Evolutionary conservation across 116 monocot species (phyloP).

Genomic region (Papilionanthe hybrid): DNA sequence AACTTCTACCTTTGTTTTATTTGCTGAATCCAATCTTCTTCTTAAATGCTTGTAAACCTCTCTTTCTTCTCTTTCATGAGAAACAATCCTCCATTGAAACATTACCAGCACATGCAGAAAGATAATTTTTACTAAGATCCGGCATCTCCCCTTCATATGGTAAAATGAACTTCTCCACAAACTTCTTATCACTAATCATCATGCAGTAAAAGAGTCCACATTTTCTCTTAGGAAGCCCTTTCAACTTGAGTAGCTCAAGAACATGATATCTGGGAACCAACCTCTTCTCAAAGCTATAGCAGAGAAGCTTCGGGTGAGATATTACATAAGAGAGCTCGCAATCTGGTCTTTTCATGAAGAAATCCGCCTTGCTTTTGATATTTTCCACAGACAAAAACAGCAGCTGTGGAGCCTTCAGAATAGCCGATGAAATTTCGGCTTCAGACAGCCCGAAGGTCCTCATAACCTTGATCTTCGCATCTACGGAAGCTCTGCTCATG

Average conservation of each 20-base stretch:
- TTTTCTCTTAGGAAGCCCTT: background rate
- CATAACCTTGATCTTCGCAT: constrained; percentile 13
- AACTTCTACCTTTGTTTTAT: background rate
- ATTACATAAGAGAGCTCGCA: constrained; percentile 11
- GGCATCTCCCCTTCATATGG: constrained; percentile 8
- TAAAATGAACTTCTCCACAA: constrained; percentile 9
- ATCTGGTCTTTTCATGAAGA: constrained; percentile 17
- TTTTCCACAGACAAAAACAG: constrained; percentile 1
- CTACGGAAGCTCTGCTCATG: background rate
- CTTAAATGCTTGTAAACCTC: background rate
- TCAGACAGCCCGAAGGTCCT: constrained; percentile 24
- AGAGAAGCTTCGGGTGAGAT: constrained; percentile 9
- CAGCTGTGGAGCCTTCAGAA: constrained; percentile 12
- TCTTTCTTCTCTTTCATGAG: background rate
- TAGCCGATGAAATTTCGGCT: constrained; percentile 10
- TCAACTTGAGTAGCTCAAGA: constrained; percentile 10
- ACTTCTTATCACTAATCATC: background rate
- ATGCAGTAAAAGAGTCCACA: background rate
- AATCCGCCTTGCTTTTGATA: constrained; percentile 4
- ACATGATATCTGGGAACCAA: constrained; percentile 21
- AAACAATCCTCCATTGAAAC: background rate
- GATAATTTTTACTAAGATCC: constrained; percentile 7
- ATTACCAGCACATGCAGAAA: constrained; percentile 8
- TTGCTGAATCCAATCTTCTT: background rate
- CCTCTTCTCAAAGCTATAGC: constrained; percentile 22